Evolutionary conservation across 2,329 filamentous ascomycete genomes (phyloP).

Genomic region (Rhytidhysteron rufulum): DNA sequence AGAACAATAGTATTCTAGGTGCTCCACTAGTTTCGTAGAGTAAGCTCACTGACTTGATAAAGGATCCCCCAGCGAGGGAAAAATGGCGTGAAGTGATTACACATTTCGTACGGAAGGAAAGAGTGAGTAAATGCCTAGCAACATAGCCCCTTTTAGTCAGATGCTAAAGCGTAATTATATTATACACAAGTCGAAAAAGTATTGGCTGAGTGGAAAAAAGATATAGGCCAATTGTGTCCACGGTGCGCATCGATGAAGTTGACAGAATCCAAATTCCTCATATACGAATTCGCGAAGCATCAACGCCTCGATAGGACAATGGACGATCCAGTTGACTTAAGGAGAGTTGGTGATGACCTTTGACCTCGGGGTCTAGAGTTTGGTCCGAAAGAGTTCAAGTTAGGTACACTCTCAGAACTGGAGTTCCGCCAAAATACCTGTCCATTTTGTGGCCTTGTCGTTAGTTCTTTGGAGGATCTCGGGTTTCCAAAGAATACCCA

Average conservation of each 20-base stretch:
- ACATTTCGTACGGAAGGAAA: not conserved
- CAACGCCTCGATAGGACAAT: conserved; percentile 1
- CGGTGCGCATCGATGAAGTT: conserved; percentile 5
- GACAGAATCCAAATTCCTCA: conserved; percentile 2
- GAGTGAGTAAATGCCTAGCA: not conserved
- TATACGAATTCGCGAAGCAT: conserved; percentile 3
- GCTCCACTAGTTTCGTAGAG: not conserved
- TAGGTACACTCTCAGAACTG: not conserved
- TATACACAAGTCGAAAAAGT: not conserved
- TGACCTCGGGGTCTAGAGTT: not conserved
- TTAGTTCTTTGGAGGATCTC: not conserved
- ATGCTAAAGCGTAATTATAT: not conserved
- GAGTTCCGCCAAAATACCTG: not conserved
- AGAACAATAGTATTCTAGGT: not conserved
- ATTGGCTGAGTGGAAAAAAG: not conserved
- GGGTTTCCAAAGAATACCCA: not conserved
- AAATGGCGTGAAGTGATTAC: not conserved
- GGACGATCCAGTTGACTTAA: not conserved
- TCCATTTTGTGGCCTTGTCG: not conserved
- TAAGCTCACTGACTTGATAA: not conserved
- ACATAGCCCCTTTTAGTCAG: not conserved
- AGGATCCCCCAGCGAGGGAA: not conserved
- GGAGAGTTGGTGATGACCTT: not conserved
- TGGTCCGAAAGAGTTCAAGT: not conserved
- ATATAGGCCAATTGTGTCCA: not conserved